Percentiles rank a stretch among this genome's conserved stretches.
These are phyloP conservation scores for Penicillium decumbens DNA, from an alignment of 2,329 filamentous ascomycete species.

Conservation along the genomic window DNA sequence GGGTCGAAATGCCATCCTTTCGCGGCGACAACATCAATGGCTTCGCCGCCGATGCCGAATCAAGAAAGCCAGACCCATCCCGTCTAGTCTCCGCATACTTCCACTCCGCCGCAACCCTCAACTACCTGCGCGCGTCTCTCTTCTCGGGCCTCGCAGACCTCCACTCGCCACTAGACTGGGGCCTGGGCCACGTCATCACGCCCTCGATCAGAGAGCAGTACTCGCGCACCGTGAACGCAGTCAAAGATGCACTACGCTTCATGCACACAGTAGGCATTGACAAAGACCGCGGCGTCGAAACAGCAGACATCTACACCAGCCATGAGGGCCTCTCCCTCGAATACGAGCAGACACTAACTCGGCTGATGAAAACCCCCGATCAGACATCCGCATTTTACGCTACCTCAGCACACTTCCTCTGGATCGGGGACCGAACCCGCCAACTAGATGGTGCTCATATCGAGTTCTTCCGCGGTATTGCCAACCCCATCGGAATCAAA, in stretches of 20 bases:
- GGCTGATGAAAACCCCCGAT: constrained; percentile 55
- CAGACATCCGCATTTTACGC: constrained; percentile 62
- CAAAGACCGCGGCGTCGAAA: constrained; percentile 76
- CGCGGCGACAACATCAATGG: constrained; percentile 94
- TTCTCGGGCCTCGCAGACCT: constrained; percentile 88
- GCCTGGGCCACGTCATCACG: constrained; percentile 83
- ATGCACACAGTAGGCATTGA: constrained; percentile 91
- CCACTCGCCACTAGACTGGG: constrained; percentile 91
- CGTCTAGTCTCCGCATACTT: constrained; percentile 90
- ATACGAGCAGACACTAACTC: constrained; percentile 85
- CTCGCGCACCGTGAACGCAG: constrained; percentile 73
- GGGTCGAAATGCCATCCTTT: constrained; percentile 80
- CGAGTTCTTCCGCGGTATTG: constrained; percentile 93
- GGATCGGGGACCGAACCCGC: constrained; percentile 94
- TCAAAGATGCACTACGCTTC: constrained; percentile 88
- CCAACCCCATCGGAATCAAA: constrained; percentile 95
- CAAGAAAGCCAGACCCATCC: constrained; percentile 73
- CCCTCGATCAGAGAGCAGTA: constrained; percentile 81
- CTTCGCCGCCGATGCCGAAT: constrained; percentile 60
- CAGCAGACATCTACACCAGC: constrained; percentile 90
- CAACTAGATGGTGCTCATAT: constrained; percentile 92
- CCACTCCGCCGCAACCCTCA: constrained; percentile 88
- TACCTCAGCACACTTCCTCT: constrained; percentile 93
- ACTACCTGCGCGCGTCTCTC: constrained; percentile 81
- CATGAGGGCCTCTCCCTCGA: constrained; percentile 92